phyloP scores from a whole-genome alignment of 73 alveolate genomes.

The Effrenium voratum region DNA sequence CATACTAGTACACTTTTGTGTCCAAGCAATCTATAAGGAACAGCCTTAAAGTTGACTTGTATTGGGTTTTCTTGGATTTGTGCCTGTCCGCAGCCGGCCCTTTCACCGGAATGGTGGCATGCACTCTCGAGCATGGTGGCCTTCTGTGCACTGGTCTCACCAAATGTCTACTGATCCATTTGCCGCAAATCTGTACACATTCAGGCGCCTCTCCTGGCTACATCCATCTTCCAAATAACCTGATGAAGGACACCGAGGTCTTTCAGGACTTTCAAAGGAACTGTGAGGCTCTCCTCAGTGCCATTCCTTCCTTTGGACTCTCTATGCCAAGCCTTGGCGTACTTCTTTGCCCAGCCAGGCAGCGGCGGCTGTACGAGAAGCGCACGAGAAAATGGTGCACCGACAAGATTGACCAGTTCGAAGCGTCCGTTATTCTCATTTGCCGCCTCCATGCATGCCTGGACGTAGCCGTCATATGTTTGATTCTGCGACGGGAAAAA shows the following conservation, averaged over 20 bases:
- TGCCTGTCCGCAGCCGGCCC: too few species aligned
- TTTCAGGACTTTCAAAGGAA: slow-evolving; percentile 44
- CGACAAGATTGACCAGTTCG: slow-evolving; percentile 66
- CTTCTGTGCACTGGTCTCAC: too few species aligned
- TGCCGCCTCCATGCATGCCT: slow-evolving; percentile 68
- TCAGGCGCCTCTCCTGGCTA: slow-evolving; percentile 44
- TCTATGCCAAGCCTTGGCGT: too few species aligned
- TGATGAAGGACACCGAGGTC: slow-evolving; percentile 66
- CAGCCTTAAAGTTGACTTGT: too few species aligned
- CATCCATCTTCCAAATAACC: slow-evolving; percentile 74
- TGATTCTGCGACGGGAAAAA: slow-evolving; percentile 78
- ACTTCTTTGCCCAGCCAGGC: slow-evolving; percentile 41
- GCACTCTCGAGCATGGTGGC: too few species aligned
- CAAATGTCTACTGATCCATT: too few species aligned
- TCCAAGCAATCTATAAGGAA: too few species aligned
- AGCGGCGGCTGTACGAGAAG: slow-evolving; percentile 69
- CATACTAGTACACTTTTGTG: too few species aligned
- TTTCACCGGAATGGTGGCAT: too few species aligned
- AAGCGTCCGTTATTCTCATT: slow-evolving; percentile 70
- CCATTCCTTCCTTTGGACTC: neutral
- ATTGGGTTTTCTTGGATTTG: too few species aligned
- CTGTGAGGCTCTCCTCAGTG: slow-evolving; percentile 16
- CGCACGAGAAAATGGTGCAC: slow-evolving; percentile 79
- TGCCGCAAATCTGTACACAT: too few species aligned
- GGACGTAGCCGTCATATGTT: slow-evolving; percentile 79